Percentiles rank a stretch among this genome's conserved stretches.
These are phyloP conservation scores for Leptographium lundbergii DNA, from an alignment of 2,329 filamentous ascomycete genomes.

Conservation along the genomic window DNA sequence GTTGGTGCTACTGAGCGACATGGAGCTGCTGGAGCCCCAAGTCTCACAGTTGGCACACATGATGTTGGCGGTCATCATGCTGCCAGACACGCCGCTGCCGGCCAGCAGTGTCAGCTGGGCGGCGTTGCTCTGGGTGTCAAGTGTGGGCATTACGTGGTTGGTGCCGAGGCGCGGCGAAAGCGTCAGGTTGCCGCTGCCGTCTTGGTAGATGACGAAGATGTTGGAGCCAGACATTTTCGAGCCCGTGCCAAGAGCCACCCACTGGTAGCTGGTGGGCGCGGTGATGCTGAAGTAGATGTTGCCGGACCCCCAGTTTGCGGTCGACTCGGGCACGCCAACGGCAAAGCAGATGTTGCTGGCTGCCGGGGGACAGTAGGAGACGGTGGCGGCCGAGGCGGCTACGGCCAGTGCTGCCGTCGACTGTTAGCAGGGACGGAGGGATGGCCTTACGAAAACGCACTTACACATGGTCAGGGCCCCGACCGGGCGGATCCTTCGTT, in stretches of 20 bases:
- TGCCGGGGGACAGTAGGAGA: slow-evolving; percentile 25
- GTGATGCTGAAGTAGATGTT: slow-evolving; percentile 49
- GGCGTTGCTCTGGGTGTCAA: slow-evolving; percentile 25
- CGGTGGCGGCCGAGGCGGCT: not conserved
- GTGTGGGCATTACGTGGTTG: slow-evolving; percentile 33
- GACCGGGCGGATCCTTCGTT: not conserved
- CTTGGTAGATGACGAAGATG: slow-evolving; percentile 51
- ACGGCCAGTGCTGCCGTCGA: slow-evolving; percentile 5
- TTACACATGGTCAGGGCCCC: not conserved
- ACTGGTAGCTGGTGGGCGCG: slow-evolving; percentile 39
- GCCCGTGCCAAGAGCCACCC: slow-evolving; percentile 48
- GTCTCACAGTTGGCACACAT: slow-evolving; percentile 38
- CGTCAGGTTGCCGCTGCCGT: slow-evolving; percentile 46
- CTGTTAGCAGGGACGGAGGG: not conserved
- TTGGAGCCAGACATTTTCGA: slow-evolving; percentile 39
- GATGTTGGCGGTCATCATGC: slow-evolving; percentile 48
- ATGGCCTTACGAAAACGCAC: not conserved
- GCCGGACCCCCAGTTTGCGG: slow-evolving; percentile 33
- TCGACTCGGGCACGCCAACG: slow-evolving; percentile 39
- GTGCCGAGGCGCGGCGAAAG: slow-evolving; percentile 41
- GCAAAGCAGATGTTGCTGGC: slow-evolving; percentile 36
- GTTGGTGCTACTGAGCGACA: slow-evolving; percentile 27
- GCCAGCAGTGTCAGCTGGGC: slow-evolving; percentile 39
- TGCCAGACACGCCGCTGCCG: slow-evolving; percentile 41
- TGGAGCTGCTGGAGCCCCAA: slow-evolving; percentile 28